These are phyloP conservation scores for Breviolum minutum DNA, from an alignment of 73 alveolate genomes.

Conservation along the genomic window DNA sequence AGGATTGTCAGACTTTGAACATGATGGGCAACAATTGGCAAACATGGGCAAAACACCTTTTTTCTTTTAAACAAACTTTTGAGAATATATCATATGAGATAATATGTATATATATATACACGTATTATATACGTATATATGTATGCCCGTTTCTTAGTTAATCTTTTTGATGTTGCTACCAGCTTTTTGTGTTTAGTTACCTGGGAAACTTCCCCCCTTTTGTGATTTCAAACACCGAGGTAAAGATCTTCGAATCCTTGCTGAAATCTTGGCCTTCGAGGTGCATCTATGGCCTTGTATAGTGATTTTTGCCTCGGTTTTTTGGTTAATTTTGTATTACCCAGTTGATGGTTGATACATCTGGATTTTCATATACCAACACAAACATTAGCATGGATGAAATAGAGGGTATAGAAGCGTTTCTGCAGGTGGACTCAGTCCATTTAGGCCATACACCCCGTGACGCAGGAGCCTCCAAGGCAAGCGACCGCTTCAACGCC, in stretches of 20 bases:
- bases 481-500: conserved; percentile 18
- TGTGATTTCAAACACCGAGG: conserved; percentile 16
- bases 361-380: too few relatives aligned
- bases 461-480: conserved; percentile 26
- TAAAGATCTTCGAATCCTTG: conserved; percentile 56
- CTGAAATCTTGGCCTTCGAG: conserved; percentile 83
- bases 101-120: too few relatives aligned
- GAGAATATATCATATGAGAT: not conserved
- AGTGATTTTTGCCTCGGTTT: too few relatives aligned
- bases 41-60: not conserved
- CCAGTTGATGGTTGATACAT: too few relatives aligned
- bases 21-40: not conserved
- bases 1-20: not conserved
- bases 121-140: too few relatives aligned
- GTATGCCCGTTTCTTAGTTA: too few relatives aligned
- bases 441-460: not conserved
- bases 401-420: too few relatives aligned
- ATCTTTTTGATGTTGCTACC: too few relatives aligned
- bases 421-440: not conserved
- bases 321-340: too few relatives aligned
- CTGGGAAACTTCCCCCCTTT: too few relatives aligned
- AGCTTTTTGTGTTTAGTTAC: too few relatives aligned
- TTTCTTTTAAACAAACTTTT: not conserved
- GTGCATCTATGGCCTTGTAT: not conserved
- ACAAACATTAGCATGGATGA: too few relatives aligned